These are phyloP conservation scores for Fraxinus ornus DNA, from an alignment of 305 asterid genomes.

Conservation along the genomic window DNA sequence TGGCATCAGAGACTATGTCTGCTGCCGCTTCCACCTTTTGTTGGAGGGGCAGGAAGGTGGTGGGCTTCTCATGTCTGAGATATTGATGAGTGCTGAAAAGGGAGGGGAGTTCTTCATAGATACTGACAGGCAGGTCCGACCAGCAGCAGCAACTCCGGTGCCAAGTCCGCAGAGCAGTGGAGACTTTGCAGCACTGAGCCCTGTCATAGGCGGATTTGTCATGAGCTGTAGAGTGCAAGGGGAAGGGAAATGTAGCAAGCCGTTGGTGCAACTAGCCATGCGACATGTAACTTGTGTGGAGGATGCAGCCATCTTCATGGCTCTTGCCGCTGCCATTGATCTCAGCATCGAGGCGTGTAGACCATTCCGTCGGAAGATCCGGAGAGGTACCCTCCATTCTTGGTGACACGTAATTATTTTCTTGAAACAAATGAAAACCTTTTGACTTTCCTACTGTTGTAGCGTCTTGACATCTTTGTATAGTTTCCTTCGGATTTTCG, in stretches of 20 bases:
- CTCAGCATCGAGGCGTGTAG: slow-evolving; percentile 85
- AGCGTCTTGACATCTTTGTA: not conserved
- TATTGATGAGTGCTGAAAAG: slow-evolving; percentile 64
- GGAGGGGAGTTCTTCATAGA: slow-evolving; percentile 87
- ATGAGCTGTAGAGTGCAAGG: slow-evolving; percentile 88
- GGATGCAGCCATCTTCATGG: slow-evolving; percentile 95
- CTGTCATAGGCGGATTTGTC: slow-evolving; percentile 67
- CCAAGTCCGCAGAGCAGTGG: slow-evolving; percentile 88
- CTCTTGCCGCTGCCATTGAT: slow-evolving; percentile 90
- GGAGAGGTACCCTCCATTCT: slow-evolving; percentile 60
- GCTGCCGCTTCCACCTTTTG: slow-evolving; percentile 79
- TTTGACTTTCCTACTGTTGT: not conserved
- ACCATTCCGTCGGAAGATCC: slow-evolving; percentile 69
- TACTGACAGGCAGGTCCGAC: slow-evolving; percentile 57
- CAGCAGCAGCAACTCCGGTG: slow-evolving; percentile 46
- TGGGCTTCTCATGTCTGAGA: slow-evolving; percentile 71
- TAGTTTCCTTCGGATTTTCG: not conserved
- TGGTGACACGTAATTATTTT: slow-evolving; percentile 38
- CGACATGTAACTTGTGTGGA: slow-evolving; percentile 80
- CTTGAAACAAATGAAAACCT: not conserved
- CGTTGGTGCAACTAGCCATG: slow-evolving; percentile 80
- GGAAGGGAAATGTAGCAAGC: slow-evolving; percentile 81
- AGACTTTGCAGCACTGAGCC: slow-evolving; percentile 62
- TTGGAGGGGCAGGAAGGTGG: slow-evolving; percentile 70
- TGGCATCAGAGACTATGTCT: slow-evolving; percentile 63